Conservation (phyloP, 1,139 yeast genomes). For the Suhomyces guaymorum region DNA sequence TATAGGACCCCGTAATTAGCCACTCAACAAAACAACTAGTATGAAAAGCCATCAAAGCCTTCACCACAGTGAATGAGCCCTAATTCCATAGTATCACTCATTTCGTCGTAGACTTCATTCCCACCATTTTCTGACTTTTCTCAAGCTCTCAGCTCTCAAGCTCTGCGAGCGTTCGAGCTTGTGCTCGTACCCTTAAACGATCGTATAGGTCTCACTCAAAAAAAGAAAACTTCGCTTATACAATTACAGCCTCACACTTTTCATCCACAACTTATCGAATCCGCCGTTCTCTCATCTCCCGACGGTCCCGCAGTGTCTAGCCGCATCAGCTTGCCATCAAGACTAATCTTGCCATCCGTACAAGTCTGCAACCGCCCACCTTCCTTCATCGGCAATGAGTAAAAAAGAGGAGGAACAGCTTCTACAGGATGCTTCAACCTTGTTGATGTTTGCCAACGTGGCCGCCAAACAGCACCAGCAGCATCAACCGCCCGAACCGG, state of each 20-base stretch:
- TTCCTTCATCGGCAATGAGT: slow-evolving; percentile 11
- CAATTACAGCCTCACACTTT: background rate
- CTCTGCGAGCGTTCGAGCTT: too few species aligned
- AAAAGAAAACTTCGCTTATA: background rate
- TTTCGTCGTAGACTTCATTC: too few species aligned
- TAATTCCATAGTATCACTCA: too few species aligned
- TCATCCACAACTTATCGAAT: background rate
- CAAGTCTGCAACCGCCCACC: background rate
- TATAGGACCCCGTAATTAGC: too few species aligned
- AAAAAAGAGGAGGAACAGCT: slow-evolving; percentile 40
- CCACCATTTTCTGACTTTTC: too few species aligned
- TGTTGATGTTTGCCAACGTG: slow-evolving; percentile 62
- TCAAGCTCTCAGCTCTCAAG: too few species aligned
- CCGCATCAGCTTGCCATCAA: background rate
- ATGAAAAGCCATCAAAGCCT: too few species aligned
- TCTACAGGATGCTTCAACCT: slow-evolving; percentile 64
- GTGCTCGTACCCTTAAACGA: too few species aligned
- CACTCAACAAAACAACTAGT: too few species aligned
- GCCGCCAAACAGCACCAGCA: slow-evolving; percentile 49
- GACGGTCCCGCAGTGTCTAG: background rate
- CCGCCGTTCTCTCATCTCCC: background rate
- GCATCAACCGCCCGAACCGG: slow-evolving; percentile 11
- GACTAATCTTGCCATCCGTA: too few species aligned
- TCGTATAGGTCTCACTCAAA: slow-evolving; percentile 12
- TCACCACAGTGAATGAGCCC: too few species aligned